Percentiles rank a stretch among this genome's conserved stretches.
Conservation (phyloP, 805 yeast species). For the Yamadazyma tumulicola region DNA sequence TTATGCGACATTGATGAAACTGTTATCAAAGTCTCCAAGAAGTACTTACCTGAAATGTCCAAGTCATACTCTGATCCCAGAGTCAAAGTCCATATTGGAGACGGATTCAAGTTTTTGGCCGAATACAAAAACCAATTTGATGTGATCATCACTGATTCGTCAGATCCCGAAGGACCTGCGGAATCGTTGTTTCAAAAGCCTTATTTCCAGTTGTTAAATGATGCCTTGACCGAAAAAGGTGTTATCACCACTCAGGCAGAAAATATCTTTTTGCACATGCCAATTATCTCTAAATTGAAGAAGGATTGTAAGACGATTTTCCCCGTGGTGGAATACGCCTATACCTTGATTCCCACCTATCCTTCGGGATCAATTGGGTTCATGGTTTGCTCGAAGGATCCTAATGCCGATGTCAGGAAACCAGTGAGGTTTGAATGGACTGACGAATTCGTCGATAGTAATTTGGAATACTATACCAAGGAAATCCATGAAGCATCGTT, state of each 20-base stretch:
- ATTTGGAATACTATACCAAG: constrained; percentile 79
- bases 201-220: constrained; percentile 77
- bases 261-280: constrained; percentile 88
- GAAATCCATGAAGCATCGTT: constrained; percentile 85
- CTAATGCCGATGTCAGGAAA: constrained; percentile 54
- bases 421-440: constrained; percentile 65
- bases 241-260: constrained; percentile 94
- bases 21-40: constrained; percentile 81
- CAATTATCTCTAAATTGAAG: constrained; percentile 77
- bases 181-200: constrained; percentile 89
- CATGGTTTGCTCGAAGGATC: constrained; percentile 88
- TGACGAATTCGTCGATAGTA: constrained; percentile 56
- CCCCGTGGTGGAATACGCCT: constrained; percentile 89
- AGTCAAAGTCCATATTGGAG: constrained; percentile 87
- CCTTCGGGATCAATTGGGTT: constrained; percentile 98
- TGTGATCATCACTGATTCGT: constrained; percentile 94
- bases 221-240: constrained; percentile 91
- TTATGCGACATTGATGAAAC: constrained; percentile 95
- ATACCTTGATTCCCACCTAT: constrained; percentile 92
- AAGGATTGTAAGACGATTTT: constrained; percentile 78
- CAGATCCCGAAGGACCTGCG: constrained; percentile 99
- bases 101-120: constrained; percentile 93
- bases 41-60: constrained; percentile 86
- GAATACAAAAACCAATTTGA: constrained; percentile 83
- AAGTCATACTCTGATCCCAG: constrained; percentile 82